Conservation (phyloP, 345 rosid genomes). For the Sisymbrium altissimum region DNA sequence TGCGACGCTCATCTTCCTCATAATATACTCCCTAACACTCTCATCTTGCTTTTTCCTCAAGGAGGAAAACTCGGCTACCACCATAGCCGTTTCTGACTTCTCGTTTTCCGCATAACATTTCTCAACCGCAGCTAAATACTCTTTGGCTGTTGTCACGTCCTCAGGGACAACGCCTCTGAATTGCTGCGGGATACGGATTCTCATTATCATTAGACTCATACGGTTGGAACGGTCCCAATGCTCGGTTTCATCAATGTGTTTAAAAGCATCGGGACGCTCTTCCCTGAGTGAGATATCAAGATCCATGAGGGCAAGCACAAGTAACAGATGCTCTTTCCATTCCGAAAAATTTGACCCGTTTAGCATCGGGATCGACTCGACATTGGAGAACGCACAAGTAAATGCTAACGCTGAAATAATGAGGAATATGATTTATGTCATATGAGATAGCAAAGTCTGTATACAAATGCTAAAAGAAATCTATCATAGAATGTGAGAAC, state of each 20-base stretch:
- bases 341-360: slow-evolving; percentile 16
- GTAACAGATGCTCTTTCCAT: slow-evolving; percentile 24
- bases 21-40: slow-evolving; percentile 22
- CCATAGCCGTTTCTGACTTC: background rate
- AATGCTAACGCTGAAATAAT: slow-evolving; percentile 1
- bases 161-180: slow-evolving; percentile 17
- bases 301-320: slow-evolving; percentile 28
- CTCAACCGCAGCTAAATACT: slow-evolving; percentile 8
- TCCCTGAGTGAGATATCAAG: slow-evolving; percentile 15
- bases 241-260: background rate
- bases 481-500: too few relatives aligned
- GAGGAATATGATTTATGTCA: slow-evolving; percentile 1
- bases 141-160: slow-evolving; percentile 16
- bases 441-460: background rate
- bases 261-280: slow-evolving; percentile 6
- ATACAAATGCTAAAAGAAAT: background rate
- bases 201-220: slow-evolving; percentile 15
- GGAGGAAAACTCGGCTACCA: background rate
- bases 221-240: slow-evolving; percentile 25
- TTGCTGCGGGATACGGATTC: background rate
- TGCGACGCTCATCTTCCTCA: slow-evolving; percentile 11
- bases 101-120: background rate
- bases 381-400: background rate
- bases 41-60: background rate
- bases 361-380: slow-evolving; percentile 17